Evolutionary conservation across 2,329 filamentous ascomycete genomes (phyloP).

Genomic region (Venturia effusa): DNA sequence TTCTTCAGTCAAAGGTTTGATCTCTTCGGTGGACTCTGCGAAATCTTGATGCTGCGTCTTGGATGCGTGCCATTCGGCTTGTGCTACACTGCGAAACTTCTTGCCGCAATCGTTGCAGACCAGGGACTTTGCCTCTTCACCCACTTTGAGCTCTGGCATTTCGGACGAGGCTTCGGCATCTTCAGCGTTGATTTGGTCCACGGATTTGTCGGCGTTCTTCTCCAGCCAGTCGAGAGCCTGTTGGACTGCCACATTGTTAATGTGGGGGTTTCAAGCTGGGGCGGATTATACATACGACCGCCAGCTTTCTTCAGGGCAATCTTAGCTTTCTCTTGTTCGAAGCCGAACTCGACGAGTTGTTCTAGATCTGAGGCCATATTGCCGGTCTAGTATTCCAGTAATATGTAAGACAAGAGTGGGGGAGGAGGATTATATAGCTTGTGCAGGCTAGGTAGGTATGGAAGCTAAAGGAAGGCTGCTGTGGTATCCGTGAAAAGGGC

Average conservation of each 20-base stretch:
- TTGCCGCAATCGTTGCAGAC: conserved; percentile 94
- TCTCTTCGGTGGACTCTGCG: conserved; percentile 82
- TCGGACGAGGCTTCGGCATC: conserved; percentile 28
- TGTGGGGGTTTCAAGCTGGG: not conserved
- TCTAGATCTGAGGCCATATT: conserved; percentile 45
- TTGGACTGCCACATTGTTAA: conserved; percentile 43
- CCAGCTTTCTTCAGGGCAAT: conserved; percentile 77
- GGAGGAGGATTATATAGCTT: not conserved
- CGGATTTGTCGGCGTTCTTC: conserved; percentile 73
- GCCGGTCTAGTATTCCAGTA: not conserved
- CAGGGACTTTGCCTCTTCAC: conserved; percentile 65
- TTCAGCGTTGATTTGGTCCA: conserved; percentile 63
- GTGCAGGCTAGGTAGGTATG: not conserved
- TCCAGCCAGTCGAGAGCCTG: conserved; percentile 92
- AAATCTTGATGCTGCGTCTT: conserved; percentile 88
- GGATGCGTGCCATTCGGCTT: conserved; percentile 81
- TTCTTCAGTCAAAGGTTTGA: conserved; percentile 81
- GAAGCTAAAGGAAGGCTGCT: not conserved
- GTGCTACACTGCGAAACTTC: conserved; percentile 68
- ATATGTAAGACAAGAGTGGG: not conserved
- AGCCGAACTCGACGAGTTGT: conserved; percentile 58
- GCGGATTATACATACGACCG: conserved; percentile 48
- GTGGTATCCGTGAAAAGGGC: not conserved
- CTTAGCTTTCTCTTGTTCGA: conserved; percentile 71
- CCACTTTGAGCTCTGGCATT: conserved; percentile 56